phyloP scores from a whole-genome alignment of 768 basidiomycete species.

The Suillus subluteus region DNA sequence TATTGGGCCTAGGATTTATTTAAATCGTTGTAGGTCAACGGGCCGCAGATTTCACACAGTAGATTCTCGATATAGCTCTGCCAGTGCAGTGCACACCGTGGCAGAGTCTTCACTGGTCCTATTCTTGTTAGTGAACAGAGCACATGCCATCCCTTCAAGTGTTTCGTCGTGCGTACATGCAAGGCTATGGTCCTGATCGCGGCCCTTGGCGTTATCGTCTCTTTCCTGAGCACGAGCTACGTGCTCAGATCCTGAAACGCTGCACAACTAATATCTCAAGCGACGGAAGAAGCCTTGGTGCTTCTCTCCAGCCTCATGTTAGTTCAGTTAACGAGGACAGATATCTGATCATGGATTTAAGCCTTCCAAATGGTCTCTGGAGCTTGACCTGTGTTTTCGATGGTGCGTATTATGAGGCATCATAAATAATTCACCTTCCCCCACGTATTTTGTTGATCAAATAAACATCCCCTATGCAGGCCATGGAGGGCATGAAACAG shows the following conservation, averaged over 20 bases:
- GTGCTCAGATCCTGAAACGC: slow-evolving; percentile 37
- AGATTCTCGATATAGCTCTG: neutral
- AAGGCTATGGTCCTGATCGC: neutral
- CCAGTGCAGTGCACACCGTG: neutral
- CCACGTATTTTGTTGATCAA: neutral
- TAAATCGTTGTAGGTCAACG: no score
- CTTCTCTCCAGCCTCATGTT: slow-evolving; percentile 52
- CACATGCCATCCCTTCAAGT: neutral
- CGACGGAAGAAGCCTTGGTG: slow-evolving; percentile 32
- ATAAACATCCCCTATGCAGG: slow-evolving; percentile 25
- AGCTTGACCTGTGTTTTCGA: slow-evolving; percentile 51
- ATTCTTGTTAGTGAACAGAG: neutral
- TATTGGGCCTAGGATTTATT: neutral
- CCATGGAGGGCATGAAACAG: slow-evolving; percentile 52
- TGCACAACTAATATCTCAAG: neutral
- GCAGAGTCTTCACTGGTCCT: neutral
- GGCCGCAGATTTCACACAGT: neutral
- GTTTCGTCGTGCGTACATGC: neutral
- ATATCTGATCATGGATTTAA: slow-evolving; percentile 45
- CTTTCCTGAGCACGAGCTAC: slow-evolving; percentile 44
- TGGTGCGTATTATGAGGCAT: slow-evolving; percentile 32
- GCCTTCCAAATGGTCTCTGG: slow-evolving; percentile 43
- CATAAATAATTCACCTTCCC: neutral
- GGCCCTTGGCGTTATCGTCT: slow-evolving; percentile 28
- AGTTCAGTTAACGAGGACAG: slow-evolving; percentile 51